Base-by-base conservation (phyloP, 768 basidiomycete species). In the Asterophora lycoperdoides region DNA sequence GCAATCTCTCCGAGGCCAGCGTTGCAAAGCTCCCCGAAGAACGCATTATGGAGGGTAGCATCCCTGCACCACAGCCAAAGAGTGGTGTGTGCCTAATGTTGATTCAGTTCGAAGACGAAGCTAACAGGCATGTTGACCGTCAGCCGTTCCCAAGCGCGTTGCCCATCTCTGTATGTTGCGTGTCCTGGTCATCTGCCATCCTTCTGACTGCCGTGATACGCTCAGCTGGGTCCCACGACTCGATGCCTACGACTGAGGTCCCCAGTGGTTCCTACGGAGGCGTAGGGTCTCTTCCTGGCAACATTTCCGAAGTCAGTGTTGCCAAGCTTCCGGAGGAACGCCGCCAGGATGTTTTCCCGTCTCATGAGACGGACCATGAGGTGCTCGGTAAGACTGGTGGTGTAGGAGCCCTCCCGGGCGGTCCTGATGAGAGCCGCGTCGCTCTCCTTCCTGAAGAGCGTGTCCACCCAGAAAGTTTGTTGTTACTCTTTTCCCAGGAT, bases 1-100 rank as follows among this genome's bases (percentile, higher is more conserved):
- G 78, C 4, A 60, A 59, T 15, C 53, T 60, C 18, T 65, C 59
- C 18, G 78, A 79, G 54, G 57, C 66, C 3, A 68, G 67, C 2
- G 74, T 80, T 4, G 71, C 76, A 7, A 67, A 68, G 39, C 60
- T 79, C 2, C 78, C 78, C 1, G 74, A 78, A 7, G 77, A 79
- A 41, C 64, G 70, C 5, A 19, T 36, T 17, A 34, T 51, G 49
- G 56, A 60, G 29, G 51, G 46, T 28, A 40, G 15, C 28, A 18
- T 33, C 4, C 20, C 19, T 15, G 18, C 18, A 19, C 17, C 18
- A 26, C 19, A 13, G 4, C 18, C 29, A 1, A 44, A 29, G 11
- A 36, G 3, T 18, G 30, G 51, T 52, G 5, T 2, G 48, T 32
- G 17, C 13, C 1, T n/a, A n/a, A 43, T 38, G 4, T 38, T 10